Evolutionary conservation across 2,329 filamentous ascomycete species (phyloP).

Genomic region (Paecilomyces sp.): DNA sequence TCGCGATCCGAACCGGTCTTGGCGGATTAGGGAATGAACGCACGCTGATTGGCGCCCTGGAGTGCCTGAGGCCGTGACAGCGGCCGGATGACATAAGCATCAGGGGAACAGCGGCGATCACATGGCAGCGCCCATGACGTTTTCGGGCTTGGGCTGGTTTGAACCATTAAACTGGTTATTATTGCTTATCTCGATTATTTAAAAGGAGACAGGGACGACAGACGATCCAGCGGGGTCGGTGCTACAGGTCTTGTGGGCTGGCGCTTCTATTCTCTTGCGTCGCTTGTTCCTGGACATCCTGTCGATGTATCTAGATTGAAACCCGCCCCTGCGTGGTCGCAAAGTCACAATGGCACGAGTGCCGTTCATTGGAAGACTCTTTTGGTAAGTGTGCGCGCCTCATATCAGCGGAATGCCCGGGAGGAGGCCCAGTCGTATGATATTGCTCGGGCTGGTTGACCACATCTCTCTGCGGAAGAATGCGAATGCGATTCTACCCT

Average conservation of each 20-base stretch:
- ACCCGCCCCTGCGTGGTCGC: not conserved
- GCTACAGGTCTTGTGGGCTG: not conserved
- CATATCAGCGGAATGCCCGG: not conserved
- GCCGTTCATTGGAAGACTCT: slow-evolving; percentile 57
- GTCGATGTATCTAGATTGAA: not conserved
- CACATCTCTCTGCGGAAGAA: not conserved
- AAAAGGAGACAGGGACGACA: not conserved
- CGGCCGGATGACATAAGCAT: not conserved
- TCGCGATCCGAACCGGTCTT: not conserved
- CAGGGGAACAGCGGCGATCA: not conserved
- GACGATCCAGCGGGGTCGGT: not conserved
- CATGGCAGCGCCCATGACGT: not conserved
- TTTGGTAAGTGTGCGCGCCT: slow-evolving; percentile 30
- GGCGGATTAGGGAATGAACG: not conserved
- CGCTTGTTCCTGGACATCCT: not conserved
- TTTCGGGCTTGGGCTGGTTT: not conserved
- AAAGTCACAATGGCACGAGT: slow-evolving; percentile 47
- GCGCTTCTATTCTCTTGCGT: not conserved
- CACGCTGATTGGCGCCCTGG: not conserved
- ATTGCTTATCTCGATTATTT: not conserved
- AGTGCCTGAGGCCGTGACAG: not conserved
- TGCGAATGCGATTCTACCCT: not conserved
- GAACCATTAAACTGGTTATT: not conserved
- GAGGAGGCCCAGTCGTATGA: not conserved
- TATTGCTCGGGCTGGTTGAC: not conserved